Percentiles rank a stretch among this genome's conserved stretches.
phyloP scores from a whole-genome alignment of 768 basidiomycete species.

The Tylopilus sp. region DNA sequence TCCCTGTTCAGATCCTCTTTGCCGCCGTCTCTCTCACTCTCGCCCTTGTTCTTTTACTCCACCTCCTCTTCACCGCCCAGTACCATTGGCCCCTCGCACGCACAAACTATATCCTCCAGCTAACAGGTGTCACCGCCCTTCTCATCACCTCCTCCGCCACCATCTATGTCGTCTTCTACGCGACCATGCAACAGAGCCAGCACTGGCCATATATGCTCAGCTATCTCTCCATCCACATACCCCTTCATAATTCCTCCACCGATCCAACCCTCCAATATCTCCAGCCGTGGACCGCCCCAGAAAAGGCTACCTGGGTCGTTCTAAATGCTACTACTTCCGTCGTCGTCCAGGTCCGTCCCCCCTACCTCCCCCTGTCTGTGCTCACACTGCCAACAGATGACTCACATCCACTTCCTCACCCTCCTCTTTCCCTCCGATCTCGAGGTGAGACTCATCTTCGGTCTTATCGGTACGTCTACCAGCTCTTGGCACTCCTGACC shows the following conservation, averaged over 20 bases:
- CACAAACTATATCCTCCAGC: constrained; percentile 87
- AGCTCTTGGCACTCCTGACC: accelerated
- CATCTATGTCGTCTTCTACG: constrained; percentile 66
- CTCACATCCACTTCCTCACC: constrained; percentile 97
- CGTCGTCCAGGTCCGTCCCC: constrained; percentile 70
- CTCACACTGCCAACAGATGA: constrained; percentile 53
- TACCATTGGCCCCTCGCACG: constrained; percentile 95
- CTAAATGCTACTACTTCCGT: constrained; percentile 85
- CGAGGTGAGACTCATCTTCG: constrained; percentile 83
- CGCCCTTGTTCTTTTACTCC: constrained; percentile 79
- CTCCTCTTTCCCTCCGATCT: constrained; percentile 89
- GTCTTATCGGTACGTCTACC: constrained; percentile 63
- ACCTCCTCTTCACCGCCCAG: constrained; percentile 91
- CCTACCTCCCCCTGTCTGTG: not conserved
- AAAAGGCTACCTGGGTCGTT: constrained; percentile 76
- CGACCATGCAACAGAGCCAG: constrained; percentile 57
- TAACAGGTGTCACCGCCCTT: constrained; percentile 78
- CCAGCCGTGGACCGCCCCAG: constrained; percentile 56
- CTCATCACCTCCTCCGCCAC: constrained; percentile 77
- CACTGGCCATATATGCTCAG: constrained; percentile 95
- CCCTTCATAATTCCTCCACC: constrained; percentile 22
- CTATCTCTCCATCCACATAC: constrained; percentile 78
- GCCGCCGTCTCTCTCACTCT: constrained; percentile 84
- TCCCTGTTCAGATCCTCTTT: constrained; percentile 88
- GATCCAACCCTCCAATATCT: constrained; percentile 26